Evolutionary conservation across 1,284 basidiomycete species (phyloP).

Genomic region (Heliocybe sulcata): DNA sequence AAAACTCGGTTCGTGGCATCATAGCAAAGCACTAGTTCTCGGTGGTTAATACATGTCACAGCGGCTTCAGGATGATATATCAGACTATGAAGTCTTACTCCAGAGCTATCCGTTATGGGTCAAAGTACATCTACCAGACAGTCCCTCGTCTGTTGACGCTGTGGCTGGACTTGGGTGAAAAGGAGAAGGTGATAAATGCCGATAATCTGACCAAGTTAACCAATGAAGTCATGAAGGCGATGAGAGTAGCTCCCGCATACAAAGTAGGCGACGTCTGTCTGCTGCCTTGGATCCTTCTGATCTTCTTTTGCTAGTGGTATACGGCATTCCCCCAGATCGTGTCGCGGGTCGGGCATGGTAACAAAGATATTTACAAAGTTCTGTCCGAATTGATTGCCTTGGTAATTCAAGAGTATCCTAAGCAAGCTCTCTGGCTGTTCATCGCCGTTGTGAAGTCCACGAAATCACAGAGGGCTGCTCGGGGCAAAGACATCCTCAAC

Average conservation of each 20-base stretch:
- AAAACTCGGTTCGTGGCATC: conserved; percentile 36
- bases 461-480: conserved; percentile 50
- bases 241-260: conserved; percentile 63
- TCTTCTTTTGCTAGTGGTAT: conserved; percentile 69
- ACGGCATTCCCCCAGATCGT: conserved; percentile 97
- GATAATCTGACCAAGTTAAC: conserved; percentile 53
- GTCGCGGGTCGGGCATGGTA: conserved; percentile 84
- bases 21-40: not conserved
- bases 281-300: conserved; percentile 4
- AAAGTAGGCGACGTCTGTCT: conserved; percentile 43
- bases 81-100: conserved; percentile 67
- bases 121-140: conserved; percentile 96
- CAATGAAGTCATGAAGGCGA: conserved; percentile 41
- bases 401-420: conserved; percentile 81
- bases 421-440: conserved; percentile 93
- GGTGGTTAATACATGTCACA: conserved; percentile 17
- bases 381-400: conserved; percentile 67
- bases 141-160: conserved; percentile 92
- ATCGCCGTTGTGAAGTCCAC: conserved; percentile 86
- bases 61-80: conserved; percentile 51
- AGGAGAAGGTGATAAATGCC: conserved; percentile 23
- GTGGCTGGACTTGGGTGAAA: conserved; percentile 92
- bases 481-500: conserved; percentile 62
- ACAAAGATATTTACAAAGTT: conserved; percentile 58
- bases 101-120: conserved; percentile 75